Evolutionary conservation across 2,329 filamentous ascomycete species (phyloP), one percentile per base, ranked within the genome.

Genomic region (Emericellopsis atlantica): DNA sequence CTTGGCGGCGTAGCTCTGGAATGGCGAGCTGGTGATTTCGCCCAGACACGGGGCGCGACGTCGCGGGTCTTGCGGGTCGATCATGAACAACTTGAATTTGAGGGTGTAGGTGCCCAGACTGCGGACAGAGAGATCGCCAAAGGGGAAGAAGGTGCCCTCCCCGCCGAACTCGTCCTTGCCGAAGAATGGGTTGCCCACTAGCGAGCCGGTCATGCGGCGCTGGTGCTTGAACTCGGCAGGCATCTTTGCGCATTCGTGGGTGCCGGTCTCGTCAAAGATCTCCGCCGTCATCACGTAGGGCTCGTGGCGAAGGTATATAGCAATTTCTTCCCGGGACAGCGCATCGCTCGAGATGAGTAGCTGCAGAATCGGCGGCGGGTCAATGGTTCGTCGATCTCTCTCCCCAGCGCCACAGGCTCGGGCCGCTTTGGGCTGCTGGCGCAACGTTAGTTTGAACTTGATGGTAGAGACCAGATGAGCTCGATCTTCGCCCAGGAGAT

Each of bases 121-220:
- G 29, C 85, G 75, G 54, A 84, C 87, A 4, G 82, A 88, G 16
- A 92, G 67, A 54, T 92, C 85, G 0, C 84, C 81, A 54, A 92
- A 92, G 55, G 83, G 86, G 59, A 90, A 92, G 66, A 90, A 92
- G 53, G 81, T 87, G 2, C 85, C 84, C 46, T 87, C 81, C 18
- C 74, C 60, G 40, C 78, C 76, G 40, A 78, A 68, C 52, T 90
- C 84, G 54, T 92, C 85, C 41, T 75, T 70, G 7, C 83, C 84
- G 6, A 84, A 76, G 48, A 87, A 89, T 0, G 84, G 81, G 1
- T 81, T 84, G 6, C 81, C 78, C 4, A 89, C 83, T 7, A 87
- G 63, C 7, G 83, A 84, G 15, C 85, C 85, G 82, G 90, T 90
- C 33, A 92, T 65, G 22, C 84, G 72, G 36, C 84, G 74, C 46